These are phyloP conservation scores for Saccharomycopsis schoenii DNA, from an alignment of 805 yeast genomes.

Conservation along the genomic window DNA sequence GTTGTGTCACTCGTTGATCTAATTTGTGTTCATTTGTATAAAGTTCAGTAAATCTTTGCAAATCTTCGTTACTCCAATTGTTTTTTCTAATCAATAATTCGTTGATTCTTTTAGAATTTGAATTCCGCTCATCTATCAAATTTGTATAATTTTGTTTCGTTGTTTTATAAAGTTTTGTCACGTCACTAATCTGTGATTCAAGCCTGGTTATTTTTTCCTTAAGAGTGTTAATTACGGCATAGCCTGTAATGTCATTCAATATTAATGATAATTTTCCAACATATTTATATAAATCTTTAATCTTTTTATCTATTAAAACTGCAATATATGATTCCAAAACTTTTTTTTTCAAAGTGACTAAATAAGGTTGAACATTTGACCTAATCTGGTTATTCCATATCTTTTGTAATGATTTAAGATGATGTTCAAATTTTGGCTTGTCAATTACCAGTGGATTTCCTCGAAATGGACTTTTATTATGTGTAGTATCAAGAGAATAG, in stretches of 20 bases:
- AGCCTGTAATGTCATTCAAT: slow-evolving; percentile 82
- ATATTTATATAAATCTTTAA: not conserved
- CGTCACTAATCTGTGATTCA: slow-evolving; percentile 42
- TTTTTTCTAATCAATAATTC: slow-evolving; percentile 79
- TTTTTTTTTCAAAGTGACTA: not conserved
- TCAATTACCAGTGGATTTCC: not conserved
- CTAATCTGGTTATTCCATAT: not conserved
- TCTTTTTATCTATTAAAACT: not conserved
- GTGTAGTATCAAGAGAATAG: not conserved
- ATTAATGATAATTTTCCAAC: not conserved
- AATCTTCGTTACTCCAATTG: slow-evolving; percentile 68
- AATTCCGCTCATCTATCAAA: slow-evolving; percentile 55
- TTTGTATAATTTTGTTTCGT: slow-evolving; percentile 44
- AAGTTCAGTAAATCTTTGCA: slow-evolving; percentile 73
- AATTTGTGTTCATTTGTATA: slow-evolving; percentile 75
- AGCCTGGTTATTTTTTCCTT: slow-evolving; percentile 46
- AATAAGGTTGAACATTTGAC: not conserved
- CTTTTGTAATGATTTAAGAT: not conserved
- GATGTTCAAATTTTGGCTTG: not conserved
- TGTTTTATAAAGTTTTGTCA: slow-evolving; percentile 37
- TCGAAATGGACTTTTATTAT: not conserved
- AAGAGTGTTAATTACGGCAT: slow-evolving; percentile 65
- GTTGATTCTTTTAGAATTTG: slow-evolving; percentile 76
- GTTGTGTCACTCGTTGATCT: slow-evolving; percentile 45
- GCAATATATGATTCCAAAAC: not conserved